These are phyloP conservation scores for Cucumis sativus DNA, from an alignment of 306 rosid species.

Conservation along the genomic window Cucumber_9930_V3 NC_026658.2:2443501-2444000, in stretches of 20 bases:
- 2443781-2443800: slow-evolving; percentile 43
- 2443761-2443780: slow-evolving; percentile 84
- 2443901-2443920: slow-evolving; percentile 73
- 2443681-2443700: slow-evolving; percentile 50
- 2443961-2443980: neutral
- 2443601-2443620: neutral
- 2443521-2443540: neutral
- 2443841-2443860: slow-evolving; percentile 63
- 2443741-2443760: slow-evolving; percentile 44
- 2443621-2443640: neutral
- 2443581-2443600: neutral
- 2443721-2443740: slow-evolving; percentile 35
- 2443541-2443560: slow-evolving; percentile 4
- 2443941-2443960: slow-evolving; percentile 53
- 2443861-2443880: slow-evolving; percentile 57
- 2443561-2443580: neutral
- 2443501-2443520: neutral
- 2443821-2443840: slow-evolving; percentile 60
- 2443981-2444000: neutral
- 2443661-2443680: slow-evolving; percentile 5
- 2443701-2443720: slow-evolving; percentile 76
- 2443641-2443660: neutral
- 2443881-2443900: slow-evolving; percentile 56
- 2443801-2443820: slow-evolving; percentile 54
- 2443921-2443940: slow-evolving; percentile 51